Evolutionary conservation across 2,329 filamentous ascomycete species (phyloP), one percentile per base, ranked within the genome.

Genomic region (Ophiostoma novo-ulmi): DNA sequence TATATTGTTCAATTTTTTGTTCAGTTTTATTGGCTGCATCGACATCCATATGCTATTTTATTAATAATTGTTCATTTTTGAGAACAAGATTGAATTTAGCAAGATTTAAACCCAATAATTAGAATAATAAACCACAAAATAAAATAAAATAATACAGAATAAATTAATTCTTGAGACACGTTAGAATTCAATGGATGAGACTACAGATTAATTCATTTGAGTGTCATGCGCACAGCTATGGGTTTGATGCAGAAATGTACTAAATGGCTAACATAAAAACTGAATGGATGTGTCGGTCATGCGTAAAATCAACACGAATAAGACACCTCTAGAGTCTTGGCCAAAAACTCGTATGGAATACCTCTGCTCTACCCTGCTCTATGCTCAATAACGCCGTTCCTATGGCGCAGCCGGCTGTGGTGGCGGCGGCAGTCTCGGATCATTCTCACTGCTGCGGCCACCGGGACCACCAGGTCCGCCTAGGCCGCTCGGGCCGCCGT

Each of bases 361-460:
- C 58, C 58, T 35, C 17, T 65, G n/a, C 17, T 14, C 52, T 58
- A 4, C 20, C 36, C 35, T 44, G 7, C 44, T 13, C 5, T 41
- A n/a, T 8, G 36, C 17, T 17, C 20, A 3, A 14, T 13, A 26
- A 10, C 20, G 31, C 10, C 11, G 44, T n/a, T 67, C 67, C 69
- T 31, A 72, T 58, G 72, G 72, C 20, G 70, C 68, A 2, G 69
- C 73, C 1, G 73, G 64, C 68, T 71, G 71, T n/a, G 71, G 69
- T 26, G 71, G 68, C 35, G 72, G 73, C 14, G 74, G 74, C 41
- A 73, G 73, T 36, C 70, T 61, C 63, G 72, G 73, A 68, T 52
- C 68, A 38, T 74, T 73, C 13, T 70, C 71, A 48, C 67, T 68
- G 22, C 55, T 70, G 14, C 41, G 67, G 31, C 66, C 63, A 14